phyloP scores from a whole-genome alignment of 805 yeast genomes.

The Maudiozyma turicensis region DNA sequence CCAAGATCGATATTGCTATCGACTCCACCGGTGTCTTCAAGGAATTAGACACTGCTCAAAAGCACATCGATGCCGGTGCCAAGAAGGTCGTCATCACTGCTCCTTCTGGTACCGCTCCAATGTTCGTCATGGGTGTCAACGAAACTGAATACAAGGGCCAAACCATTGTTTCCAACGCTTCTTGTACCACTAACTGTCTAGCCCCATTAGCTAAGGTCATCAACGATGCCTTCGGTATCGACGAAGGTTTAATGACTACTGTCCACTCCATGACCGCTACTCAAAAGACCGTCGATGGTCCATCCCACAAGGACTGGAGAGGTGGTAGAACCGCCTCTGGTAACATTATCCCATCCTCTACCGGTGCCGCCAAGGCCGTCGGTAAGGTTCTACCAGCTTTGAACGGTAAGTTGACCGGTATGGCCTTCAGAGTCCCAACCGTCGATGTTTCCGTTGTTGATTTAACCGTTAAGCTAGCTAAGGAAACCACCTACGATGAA shows the following conservation, averaged over 20 bases:
- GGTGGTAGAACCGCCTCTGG: constrained; percentile 73
- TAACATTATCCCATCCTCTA: constrained; percentile 66
- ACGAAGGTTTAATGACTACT: constrained; percentile 70
- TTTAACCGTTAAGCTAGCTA: constrained; percentile 54
- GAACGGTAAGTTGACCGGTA: constrained; percentile 66
- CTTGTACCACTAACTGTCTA: constrained; percentile 67
- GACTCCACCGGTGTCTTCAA: constrained; percentile 71
- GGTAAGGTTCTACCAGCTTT: constrained; percentile 65
- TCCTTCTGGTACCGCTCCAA: constrained; percentile 63
- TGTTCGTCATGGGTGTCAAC: constrained; percentile 67
- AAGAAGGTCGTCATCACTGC: constrained; percentile 65
- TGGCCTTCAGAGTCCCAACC: constrained; percentile 68
- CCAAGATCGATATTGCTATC: constrained; percentile 52
- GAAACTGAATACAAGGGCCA: constrained; percentile 48
- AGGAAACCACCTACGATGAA: constrained; percentile 52
- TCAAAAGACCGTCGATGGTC: constrained; percentile 68
- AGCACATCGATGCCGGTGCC: constrained; percentile 66
- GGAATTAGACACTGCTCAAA: constrained; percentile 53
- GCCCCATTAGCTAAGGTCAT: constrained; percentile 66
- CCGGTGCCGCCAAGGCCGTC: constrained; percentile 73
- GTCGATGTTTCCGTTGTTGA: constrained; percentile 65
- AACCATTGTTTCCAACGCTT: constrained; percentile 58
- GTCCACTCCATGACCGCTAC: constrained; percentile 66
- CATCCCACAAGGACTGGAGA: constrained; percentile 74
- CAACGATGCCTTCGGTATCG: constrained; percentile 56